A percentile compares a stretch with the other conserved stretches of the same genome.
phyloP scores from a whole-genome alignment of 1,284 basidiomycete genomes.

The Malassezia arunalokei region DNA sequence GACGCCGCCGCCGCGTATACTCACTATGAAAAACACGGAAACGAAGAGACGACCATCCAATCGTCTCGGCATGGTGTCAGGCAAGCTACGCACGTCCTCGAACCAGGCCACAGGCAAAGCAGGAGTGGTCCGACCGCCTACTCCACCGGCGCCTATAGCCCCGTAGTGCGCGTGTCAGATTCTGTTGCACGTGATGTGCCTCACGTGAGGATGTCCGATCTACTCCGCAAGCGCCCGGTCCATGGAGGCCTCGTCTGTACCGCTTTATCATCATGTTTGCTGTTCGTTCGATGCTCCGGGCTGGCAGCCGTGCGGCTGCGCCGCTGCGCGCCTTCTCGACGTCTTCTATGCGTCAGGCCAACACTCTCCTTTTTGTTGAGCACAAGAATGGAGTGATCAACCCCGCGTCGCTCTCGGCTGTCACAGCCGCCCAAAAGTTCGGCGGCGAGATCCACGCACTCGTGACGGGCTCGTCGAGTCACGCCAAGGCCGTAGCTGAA shows the following conservation, averaged over 20 bases:
- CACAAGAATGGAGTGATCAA: slow-evolving; percentile 72
- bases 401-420: slow-evolving; percentile 70
- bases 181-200: slow-evolving; percentile 3
- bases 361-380: slow-evolving; percentile 71
- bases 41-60: not conserved
- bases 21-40: not conserved
- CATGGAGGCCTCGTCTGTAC: not conserved
- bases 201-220: slow-evolving; percentile 7
- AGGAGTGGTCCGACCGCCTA: no score
- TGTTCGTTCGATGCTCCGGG: slow-evolving; percentile 14
- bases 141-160: no score
- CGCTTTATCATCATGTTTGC: slow-evolving; percentile 21
- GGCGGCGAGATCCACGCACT: slow-evolving; percentile 77
- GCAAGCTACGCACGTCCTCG: slow-evolving; percentile 8
- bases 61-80: not conserved
- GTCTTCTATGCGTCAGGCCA: slow-evolving; percentile 35
- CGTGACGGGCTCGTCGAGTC: slow-evolving; percentile 62
- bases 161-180: not conserved
- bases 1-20: not conserved
- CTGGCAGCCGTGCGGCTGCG: slow-evolving; percentile 8
- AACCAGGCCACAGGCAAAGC: not conserved
- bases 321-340: slow-evolving; percentile 29
- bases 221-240: slow-evolving; percentile 11
- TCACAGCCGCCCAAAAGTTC: slow-evolving; percentile 74
- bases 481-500: slow-evolving; percentile 60